Conservation (phyloP, 2,329 filamentous ascomycete genomes). For the Fusarium decemcellulare region DNA sequence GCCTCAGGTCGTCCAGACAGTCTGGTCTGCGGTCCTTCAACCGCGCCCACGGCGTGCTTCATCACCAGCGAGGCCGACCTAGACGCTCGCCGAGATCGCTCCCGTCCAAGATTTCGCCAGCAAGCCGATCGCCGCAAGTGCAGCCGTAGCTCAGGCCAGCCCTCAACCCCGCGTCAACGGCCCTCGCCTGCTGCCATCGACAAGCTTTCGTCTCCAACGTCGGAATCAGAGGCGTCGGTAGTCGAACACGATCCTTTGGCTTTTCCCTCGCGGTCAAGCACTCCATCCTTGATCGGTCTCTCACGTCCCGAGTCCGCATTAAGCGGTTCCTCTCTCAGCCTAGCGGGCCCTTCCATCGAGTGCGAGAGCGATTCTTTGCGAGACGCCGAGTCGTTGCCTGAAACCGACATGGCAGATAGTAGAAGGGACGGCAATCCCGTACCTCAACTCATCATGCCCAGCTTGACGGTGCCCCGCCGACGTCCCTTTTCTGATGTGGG, state of each 20-base stretch:
- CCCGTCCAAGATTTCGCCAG: slow-evolving; percentile 40
- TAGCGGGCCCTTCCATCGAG: slow-evolving; percentile 60
- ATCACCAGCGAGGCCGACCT: slow-evolving; percentile 54
- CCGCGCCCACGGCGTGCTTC: slow-evolving; percentile 51
- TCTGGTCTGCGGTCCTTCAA: slow-evolving; percentile 36
- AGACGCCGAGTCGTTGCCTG: slow-evolving; percentile 31
- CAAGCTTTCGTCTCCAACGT: slow-evolving; percentile 33
- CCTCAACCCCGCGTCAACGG: slow-evolving; percentile 36
- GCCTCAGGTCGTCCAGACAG: slow-evolving; percentile 38
- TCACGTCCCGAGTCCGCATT: slow-evolving; percentile 52
- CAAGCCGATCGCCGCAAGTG: slow-evolving; percentile 42
- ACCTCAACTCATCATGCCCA: slow-evolving; percentile 97
- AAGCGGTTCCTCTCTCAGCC: slow-evolving; percentile 66
- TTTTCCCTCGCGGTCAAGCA: slow-evolving; percentile 46
- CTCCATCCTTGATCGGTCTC: slow-evolving; percentile 44
- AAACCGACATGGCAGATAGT: slow-evolving; percentile 33
- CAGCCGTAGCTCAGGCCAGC: slow-evolving; percentile 32
- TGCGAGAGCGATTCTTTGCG: slow-evolving; percentile 45
- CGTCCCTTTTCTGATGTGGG: slow-evolving; percentile 92
- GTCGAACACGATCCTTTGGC: slow-evolving; percentile 35
- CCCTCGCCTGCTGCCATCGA: slow-evolving; percentile 31
- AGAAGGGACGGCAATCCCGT: slow-evolving; percentile 49
- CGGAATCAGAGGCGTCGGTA: slow-evolving; percentile 28
- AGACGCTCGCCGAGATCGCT: slow-evolving; percentile 42
- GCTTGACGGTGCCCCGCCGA: slow-evolving; percentile 89